Evolutionary conservation across 441 rosid species (phyloP).

Genomic region (Geranium incanum): DNA sequence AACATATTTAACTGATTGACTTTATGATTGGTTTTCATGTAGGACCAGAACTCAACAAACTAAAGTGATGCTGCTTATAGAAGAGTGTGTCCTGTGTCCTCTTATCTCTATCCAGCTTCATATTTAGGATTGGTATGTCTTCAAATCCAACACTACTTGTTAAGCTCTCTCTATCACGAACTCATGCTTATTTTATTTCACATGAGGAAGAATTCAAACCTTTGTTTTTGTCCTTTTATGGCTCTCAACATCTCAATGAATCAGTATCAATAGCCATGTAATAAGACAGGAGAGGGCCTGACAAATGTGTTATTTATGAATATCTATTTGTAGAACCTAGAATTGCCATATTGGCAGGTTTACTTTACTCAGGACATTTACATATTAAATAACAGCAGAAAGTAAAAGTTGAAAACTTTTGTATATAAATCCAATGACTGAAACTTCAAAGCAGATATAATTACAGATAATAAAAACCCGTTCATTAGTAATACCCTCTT

Average conservation of each 20-base stretch:
- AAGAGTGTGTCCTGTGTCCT: not conserved
- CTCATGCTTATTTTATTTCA: not conserved
- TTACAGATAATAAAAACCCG: not conserved
- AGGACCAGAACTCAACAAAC: not conserved
- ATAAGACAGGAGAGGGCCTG: not conserved
- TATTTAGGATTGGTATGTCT: not conserved
- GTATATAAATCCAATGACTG: not conserved
- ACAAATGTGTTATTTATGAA: not conserved
- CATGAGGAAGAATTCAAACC: not conserved
- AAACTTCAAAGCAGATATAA: slow-evolving; percentile 1
- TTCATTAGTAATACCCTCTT: not conserved
- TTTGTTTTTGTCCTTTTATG: not conserved
- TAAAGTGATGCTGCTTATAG: not conserved
- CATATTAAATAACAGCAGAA: not conserved
- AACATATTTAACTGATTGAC: not conserved
- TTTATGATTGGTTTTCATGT: not conserved
- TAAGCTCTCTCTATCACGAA: not conserved
- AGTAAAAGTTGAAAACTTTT: not conserved
- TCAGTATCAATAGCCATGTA: not conserved
- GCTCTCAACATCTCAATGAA: not conserved
- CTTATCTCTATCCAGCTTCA: not conserved
- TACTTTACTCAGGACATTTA: not conserved
- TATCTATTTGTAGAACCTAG: not conserved
- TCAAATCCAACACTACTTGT: not conserved
- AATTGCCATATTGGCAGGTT: not conserved